phyloP scores from a whole-genome alignment of 2,329 filamentous ascomycete genomes.

The Colletotrichum sp. region DNA sequence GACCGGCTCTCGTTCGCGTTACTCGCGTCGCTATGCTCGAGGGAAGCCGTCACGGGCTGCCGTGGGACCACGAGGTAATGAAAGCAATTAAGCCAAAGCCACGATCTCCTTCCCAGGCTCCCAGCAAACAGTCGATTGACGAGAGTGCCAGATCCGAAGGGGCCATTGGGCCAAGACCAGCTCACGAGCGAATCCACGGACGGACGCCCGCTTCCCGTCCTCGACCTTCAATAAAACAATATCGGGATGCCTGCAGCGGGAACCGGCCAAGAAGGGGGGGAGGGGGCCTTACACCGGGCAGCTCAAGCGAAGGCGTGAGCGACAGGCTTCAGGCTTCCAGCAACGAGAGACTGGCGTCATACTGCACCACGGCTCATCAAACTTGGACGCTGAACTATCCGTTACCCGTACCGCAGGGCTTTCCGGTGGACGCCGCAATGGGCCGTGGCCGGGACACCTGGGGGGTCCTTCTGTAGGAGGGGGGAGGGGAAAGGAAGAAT shows the following conservation, averaged over 20 bases:
- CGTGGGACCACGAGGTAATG: neutral
- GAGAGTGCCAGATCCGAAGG: neutral
- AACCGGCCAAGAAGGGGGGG: neutral
- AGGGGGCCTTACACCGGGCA: neutral
- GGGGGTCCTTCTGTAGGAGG: neutral
- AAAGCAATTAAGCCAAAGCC: neutral
- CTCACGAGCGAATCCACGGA: neutral
- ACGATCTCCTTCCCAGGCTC: neutral
- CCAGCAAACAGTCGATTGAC: neutral
- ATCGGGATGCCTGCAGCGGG: conserved; percentile 4
- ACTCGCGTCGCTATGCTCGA: neutral
- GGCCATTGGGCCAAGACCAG: neutral
- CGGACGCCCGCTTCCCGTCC: neutral
- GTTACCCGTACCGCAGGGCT: neutral
- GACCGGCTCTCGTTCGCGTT: neutral
- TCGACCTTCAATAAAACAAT: conserved; percentile 2
- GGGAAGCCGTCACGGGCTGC: neutral
- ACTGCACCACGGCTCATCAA: neutral
- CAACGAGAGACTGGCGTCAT: conserved; percentile 8
- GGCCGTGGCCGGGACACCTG: neutral
- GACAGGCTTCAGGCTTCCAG: neutral
- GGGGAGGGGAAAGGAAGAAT: neutral
- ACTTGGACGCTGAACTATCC: neutral
- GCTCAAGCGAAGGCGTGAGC: neutral
- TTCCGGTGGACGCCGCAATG: neutral